Conservation (phyloP, 176 grass and related monocot species). For the Tillandsia leiboldiana region DNA sequence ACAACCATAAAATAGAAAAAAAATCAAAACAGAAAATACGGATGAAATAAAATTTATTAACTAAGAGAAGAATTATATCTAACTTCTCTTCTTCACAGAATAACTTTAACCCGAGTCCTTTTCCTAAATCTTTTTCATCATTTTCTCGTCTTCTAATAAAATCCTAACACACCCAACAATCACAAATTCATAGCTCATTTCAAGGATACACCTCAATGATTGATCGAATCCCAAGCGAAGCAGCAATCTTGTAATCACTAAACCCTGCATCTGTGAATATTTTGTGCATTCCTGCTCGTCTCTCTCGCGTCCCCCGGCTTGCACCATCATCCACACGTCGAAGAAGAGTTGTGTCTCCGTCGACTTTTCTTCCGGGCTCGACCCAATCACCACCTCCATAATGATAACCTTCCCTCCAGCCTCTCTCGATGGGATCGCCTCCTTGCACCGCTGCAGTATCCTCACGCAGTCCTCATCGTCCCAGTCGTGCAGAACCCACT, state of each 20-base stretch:
- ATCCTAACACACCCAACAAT: too few relatives aligned
- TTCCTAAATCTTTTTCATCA: too few relatives aligned
- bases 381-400: constrained; percentile 30
- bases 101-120: too few relatives aligned
- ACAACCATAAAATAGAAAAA: too few relatives aligned
- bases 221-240: neutral
- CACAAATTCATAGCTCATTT: neutral
- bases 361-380: neutral
- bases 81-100: too few relatives aligned
- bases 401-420: constrained; percentile 32
- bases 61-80: too few relatives aligned
- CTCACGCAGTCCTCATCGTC: constrained; percentile 29
- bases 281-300: constrained; percentile 21
- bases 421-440: constrained; percentile 26
- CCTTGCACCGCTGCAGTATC: constrained; percentile 34
- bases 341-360: constrained; percentile 9
- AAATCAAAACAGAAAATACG: too few relatives aligned
- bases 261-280: constrained; percentile 22
- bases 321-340: constrained; percentile 14
- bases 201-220: constrained; percentile 33
- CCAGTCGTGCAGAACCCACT: constrained; percentile 40
- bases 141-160: too few relatives aligned
- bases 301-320: constrained; percentile 3
- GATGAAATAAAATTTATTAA: too few relatives aligned
- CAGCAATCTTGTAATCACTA: constrained; percentile 14